phyloP scores from a whole-genome alignment of 805 yeast species.

The Cyberlindnera petersonii region DNA sequence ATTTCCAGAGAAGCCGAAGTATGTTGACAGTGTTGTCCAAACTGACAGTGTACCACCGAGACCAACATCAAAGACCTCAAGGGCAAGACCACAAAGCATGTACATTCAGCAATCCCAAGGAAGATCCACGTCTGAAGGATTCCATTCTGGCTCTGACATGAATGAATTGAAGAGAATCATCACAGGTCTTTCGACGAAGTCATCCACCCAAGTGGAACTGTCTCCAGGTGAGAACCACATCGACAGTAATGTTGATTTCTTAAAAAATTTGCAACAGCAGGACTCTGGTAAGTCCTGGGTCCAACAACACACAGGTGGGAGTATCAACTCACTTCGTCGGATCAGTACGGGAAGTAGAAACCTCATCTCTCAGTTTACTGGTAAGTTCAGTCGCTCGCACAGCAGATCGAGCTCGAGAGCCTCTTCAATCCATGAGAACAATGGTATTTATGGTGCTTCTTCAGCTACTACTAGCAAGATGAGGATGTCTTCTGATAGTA shows the following conservation, averaged over 20 bases:
- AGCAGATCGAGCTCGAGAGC: conserved; percentile 28
- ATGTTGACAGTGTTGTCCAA: conserved; percentile 28
- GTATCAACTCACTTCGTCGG: conserved; percentile 27
- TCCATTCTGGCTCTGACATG: conserved; percentile 4
- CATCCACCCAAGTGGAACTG: conserved; percentile 17
- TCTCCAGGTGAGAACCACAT: conserved; percentile 28
- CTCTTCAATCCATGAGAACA: conserved; percentile 27
- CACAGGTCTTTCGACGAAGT: conserved; percentile 22
- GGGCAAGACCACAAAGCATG: conserved; percentile 34
- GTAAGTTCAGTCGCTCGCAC: conserved; percentile 26
- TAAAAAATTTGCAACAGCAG: conserved; percentile 34
- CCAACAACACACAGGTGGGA: conserved; percentile 32
- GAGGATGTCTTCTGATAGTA: conserved; percentile 24
- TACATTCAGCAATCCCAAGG: conserved; percentile 24
- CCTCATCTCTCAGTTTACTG: conserved; percentile 27
- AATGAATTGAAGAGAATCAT: conserved; percentile 28
- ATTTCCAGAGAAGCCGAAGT: conserved; percentile 20
- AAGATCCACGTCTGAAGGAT: conserved; percentile 12
- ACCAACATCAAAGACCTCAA: conserved; percentile 4
- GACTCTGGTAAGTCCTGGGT: conserved; percentile 33
- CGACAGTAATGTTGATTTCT: conserved; percentile 37
- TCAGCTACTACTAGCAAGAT: conserved; percentile 16
- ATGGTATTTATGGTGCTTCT: conserved; percentile 15
- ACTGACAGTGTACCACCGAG: conserved; percentile 17
- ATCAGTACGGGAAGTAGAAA: conserved; percentile 28